Evolutionary conservation across 495 filamentous ascomycete genomes (phyloP).

Genomic region (Penicillium silybi): DNA sequence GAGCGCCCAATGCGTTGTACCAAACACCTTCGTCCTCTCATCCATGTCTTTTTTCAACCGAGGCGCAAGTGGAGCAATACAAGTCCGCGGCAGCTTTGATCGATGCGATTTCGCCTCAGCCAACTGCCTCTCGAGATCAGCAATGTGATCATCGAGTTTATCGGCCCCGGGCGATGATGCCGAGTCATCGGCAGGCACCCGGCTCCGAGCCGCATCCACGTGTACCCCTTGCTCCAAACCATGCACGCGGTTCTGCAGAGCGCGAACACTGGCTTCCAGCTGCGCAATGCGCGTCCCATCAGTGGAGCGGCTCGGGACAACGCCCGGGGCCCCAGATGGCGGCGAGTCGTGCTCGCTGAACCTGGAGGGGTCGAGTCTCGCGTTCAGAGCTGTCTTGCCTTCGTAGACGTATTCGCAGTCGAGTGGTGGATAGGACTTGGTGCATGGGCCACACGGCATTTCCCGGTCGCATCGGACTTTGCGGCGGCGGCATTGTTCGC

Average conservation of each 20-base stretch:
- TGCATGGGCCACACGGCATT: slow-evolving; percentile 37
- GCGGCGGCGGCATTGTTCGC: slow-evolving; percentile 39
- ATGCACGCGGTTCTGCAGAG: slow-evolving; percentile 16
- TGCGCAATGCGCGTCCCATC: slow-evolving; percentile 10
- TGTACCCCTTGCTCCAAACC: slow-evolving; percentile 7
- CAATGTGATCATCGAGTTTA: background rate
- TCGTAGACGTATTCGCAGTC: slow-evolving; percentile 23
- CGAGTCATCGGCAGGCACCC: background rate
- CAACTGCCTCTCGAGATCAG: background rate
- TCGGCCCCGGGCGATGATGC: background rate
- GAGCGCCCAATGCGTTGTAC: slow-evolving; percentile 42
- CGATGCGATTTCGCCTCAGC: background rate
- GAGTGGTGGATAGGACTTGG: slow-evolving; percentile 25
- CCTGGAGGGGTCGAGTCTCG: background rate
- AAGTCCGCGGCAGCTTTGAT: slow-evolving; percentile 7
- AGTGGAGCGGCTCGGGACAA: background rate
- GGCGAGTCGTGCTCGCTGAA: slow-evolving; percentile 4
- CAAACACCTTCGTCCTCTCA: slow-evolving; percentile 36
- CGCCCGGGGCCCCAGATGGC: background rate
- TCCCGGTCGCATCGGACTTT: slow-evolving; percentile 46
- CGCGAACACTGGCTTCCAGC: slow-evolving; percentile 11
- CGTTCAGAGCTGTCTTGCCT: slow-evolving; percentile 15
- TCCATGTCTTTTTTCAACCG: slow-evolving; percentile 9
- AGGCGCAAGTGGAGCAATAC: slow-evolving; percentile 11
- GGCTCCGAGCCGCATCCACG: background rate